Evolutionary conservation across 768 basidiomycete genomes (phyloP), one percentile per base, ranked within the genome.

Genomic region (Trametes maxima): DNA sequence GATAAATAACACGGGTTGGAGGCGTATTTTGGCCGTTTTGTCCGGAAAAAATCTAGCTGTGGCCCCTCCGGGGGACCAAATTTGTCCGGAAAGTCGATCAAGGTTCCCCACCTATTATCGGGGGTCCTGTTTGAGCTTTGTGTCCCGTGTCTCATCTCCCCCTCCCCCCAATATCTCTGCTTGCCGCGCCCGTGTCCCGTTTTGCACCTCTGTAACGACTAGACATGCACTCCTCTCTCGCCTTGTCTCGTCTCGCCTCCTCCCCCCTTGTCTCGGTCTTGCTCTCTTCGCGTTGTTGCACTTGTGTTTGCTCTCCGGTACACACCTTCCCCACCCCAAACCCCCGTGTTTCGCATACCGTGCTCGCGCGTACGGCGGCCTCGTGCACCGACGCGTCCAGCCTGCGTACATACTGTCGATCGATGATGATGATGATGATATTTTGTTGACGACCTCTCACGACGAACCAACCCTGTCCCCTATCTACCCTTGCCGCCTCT

Each of bases 181-280:
- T 49, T 54, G 19, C 37, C 36, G n/a, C 37, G 33, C 39, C 51
- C 42, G 53, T 37, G 53, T 58, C 54, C 37, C 22, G 53, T 67
- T 42, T 53, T 58, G 33, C 59, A 63, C 48, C 67, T 57, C 64
- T 85, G 86, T 87, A 88, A 87, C 81, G 83, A 86, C 82, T 87
- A 88, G 85, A 88, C 80, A 87, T 85, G 82, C 83, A 74, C 74
- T 73, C 75, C 70, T 56, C 53, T 40, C 56, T 33, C 44, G 75
- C n/a, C 70, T 71, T 68, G 74, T 66, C 71, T 61, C 60, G 54
- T 62, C 56, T 63, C 64, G 59, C 22, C 12, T 7, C 58, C 67
- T 69, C 72, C 75, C 71, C 73, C 69, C 67, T 68, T 67, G 64
- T 65, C 39, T 54, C 44, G 21, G 40, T 50, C 53, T 56, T 49